Percentiles rank a stretch among this genome's conserved stretches.
Evolutionary conservation across 371 early-diverging fungal genomes (phyloP).

Genomic region (Lichtheimia ornata): DNA sequence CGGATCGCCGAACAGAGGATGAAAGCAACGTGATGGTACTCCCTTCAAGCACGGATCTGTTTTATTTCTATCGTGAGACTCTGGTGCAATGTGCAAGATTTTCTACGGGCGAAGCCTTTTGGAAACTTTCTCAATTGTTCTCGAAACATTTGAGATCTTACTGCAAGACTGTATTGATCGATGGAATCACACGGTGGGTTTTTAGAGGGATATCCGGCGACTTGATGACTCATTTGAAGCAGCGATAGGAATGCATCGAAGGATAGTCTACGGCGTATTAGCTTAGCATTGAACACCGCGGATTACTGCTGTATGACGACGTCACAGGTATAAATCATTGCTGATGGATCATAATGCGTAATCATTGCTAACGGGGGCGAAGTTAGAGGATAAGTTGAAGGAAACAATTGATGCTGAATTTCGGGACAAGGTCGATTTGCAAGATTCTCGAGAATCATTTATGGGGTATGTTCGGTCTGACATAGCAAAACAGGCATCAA

Average conservation of each 20-base stretch:
- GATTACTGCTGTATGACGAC: constrained; percentile 93
- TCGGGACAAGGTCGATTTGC: constrained; percentile 76
- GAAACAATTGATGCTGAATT: constrained; percentile 76
- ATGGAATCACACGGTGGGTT: constrained; percentile 65
- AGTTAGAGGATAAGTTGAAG: constrained; percentile 19
- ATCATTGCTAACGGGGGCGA: constrained; percentile 18
- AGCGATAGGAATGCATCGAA: constrained; percentile 15
- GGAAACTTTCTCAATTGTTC: constrained; percentile 74
- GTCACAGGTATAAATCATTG: constrained; percentile 57
- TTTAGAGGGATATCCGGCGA: background rate
- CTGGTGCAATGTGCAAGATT: constrained; percentile 82
- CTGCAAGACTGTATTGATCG: constrained; percentile 65
- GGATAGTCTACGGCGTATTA: constrained; percentile 67
- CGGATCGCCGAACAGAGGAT: constrained; percentile 48
- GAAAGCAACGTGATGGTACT: constrained; percentile 69
- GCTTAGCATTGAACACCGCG: constrained; percentile 86
- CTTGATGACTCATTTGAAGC: constrained; percentile 15
- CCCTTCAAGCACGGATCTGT: constrained; percentile 87
- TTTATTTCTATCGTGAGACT: constrained; percentile 87
- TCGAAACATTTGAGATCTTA: constrained; percentile 79
- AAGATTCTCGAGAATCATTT: constrained; percentile 75
- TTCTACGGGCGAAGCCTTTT: constrained; percentile 82
- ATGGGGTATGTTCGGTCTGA: constrained; percentile 44
- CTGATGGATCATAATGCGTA: constrained; percentile 19
- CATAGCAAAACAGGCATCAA: background rate